These are phyloP conservation scores for Penicillium roqueforti DNA, from an alignment of 495 filamentous ascomycete species.

Conservation along the genomic window DNA sequence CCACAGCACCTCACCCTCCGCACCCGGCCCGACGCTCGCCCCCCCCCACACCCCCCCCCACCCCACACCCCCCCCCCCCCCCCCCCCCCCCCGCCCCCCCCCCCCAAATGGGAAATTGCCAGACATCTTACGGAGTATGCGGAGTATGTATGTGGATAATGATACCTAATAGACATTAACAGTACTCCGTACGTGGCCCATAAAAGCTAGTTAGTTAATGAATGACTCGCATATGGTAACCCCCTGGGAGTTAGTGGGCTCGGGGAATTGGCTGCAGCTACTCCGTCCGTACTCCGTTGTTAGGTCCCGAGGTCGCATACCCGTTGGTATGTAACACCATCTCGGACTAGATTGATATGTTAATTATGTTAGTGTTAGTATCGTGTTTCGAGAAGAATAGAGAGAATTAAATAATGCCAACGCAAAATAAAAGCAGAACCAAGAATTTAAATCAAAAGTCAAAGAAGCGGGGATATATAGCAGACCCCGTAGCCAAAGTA, in stretches of 20 bases:
- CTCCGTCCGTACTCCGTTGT: no score
- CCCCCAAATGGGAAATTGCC: not conserved
- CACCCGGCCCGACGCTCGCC: no score
- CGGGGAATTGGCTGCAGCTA: conserved; percentile 17
- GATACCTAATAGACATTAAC: not conserved
- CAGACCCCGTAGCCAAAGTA: not conserved
- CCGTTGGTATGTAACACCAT: not conserved
- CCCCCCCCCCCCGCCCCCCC: no score
- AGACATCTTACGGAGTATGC: no score
- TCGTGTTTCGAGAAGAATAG: not conserved
- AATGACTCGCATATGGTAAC: conserved; percentile 8
- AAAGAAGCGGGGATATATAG: not conserved
- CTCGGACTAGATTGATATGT: not conserved
- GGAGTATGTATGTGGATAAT: not conserved
- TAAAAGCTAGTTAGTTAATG: not conserved
- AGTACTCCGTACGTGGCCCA: not conserved
- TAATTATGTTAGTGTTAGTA: conserved; percentile 7
- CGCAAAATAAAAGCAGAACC: not conserved
- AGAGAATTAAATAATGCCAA: not conserved
- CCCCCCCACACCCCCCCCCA: no score
- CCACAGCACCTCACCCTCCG: no score
- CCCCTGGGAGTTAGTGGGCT: not conserved
- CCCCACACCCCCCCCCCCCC: no score
- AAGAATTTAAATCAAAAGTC: not conserved
- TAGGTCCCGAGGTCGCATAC: not conserved